Base-by-base conservation (phyloP, 2,329 filamentous ascomycete genomes). In the Ophiostoma novo-ulmi region DNA sequence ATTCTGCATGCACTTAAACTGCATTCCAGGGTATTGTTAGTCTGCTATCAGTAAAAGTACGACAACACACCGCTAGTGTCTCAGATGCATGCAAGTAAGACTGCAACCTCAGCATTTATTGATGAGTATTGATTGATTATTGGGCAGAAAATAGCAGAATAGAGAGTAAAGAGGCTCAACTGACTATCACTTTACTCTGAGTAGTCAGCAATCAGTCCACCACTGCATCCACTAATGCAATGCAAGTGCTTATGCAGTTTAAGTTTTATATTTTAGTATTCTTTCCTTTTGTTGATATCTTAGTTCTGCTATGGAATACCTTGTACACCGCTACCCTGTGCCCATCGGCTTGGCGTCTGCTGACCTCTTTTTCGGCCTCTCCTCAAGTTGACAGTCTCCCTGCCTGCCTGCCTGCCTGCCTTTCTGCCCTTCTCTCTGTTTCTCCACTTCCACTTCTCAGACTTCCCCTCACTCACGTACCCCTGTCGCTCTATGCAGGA, bases 401-500 rank as follows among this genome's bases (percentile, higher is more conserved):
- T 39, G 31, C 31, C 8, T 39, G 38, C 6, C 38, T 39, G 10
- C 38, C 11, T 2, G 6, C 7, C 38, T 38, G 4, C 36, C 36
- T 10, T 10, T 38, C 36, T 38, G 36, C 1, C 36, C 10, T 38
- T n/a, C n/a, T 13, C 38, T 39, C 13, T 44, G 41, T 3, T 20
- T 35, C 55, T 26, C 22, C 55, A 5, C 22, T 61, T 61, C 22
- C 55, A 7, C 55, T 61, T 22, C 6, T 17, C 22, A 14, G 8
- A 35, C 58, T 58, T 58, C 22, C 52, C 22, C 22, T 58, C 52
- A 31, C 58, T 13, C 20, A n/a, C 7, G 20, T 55, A 63, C 58
- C 58, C 58, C 58, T 63, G 58, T 63, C 58, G 58, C 58, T 63
- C 58, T 35, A 31, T 63, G 58, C 58, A 63, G 58, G 58, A 63